These are phyloP conservation scores for Dactylellina drechsleri DNA, from an alignment of 2,329 filamentous ascomycete genomes.

Conservation along the genomic window DNA sequence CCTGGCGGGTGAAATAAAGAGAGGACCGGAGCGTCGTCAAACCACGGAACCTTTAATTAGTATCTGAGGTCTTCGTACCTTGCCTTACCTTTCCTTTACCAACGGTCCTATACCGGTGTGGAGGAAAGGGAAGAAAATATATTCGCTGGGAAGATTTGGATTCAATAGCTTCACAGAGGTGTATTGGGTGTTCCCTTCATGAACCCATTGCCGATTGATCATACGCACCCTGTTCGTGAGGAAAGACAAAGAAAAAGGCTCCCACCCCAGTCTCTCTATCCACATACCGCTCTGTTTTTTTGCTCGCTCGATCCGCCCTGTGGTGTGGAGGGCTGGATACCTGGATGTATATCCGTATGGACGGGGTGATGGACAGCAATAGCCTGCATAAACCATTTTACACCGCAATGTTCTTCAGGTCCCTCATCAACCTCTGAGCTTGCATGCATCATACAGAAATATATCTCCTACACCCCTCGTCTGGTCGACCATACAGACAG, in stretches of 20 bases:
- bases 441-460: conserved; percentile 14
- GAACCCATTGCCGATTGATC: too few relatives aligned
- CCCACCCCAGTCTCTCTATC: background rate
- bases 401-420: background rate
- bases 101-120: background rate
- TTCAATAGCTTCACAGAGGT: too few relatives aligned
- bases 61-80: background rate
- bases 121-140: too few relatives aligned
- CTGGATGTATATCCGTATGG: background rate
- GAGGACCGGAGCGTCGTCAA: conserved; percentile 6
- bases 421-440: conserved; percentile 8
- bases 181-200: too few relatives aligned
- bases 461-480: too few relatives aligned
- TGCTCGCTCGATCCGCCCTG: background rate
- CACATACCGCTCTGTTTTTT: conserved; percentile 1
- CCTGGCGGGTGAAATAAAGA: conserved; percentile 7
- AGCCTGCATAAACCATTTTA: conserved; percentile 10
- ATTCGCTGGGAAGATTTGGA: too few relatives aligned
- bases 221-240: too few relatives aligned
- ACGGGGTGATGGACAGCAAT: conserved; percentile 16
- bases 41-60: conserved; percentile 9
- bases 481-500: background rate
- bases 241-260: too few relatives aligned
- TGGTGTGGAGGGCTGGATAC: background rate
- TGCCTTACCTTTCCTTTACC: background rate